Evolutionary conservation across 768 basidiomycete species (phyloP).

Genomic region (Brasilioporus rufonigricans): DNA sequence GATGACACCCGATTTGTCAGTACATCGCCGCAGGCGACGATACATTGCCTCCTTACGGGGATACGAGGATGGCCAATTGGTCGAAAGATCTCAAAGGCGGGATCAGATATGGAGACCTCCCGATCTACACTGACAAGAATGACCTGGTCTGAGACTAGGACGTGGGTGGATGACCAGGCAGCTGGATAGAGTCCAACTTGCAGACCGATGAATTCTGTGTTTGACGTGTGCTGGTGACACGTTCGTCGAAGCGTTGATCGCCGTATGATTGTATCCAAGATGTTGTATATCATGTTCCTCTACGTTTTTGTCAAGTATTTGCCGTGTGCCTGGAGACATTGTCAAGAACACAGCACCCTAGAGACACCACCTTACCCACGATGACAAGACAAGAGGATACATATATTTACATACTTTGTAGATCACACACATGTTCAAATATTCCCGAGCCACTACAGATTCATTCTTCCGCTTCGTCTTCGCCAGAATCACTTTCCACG

Average conservation of each 20-base stretch:
- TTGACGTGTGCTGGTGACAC: slow-evolving; percentile 11
- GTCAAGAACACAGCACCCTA: not conserved
- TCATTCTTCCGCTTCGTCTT: slow-evolving; percentile 9
- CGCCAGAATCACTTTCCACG: slow-evolving; percentile 22
- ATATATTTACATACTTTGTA: not conserved
- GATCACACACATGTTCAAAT: not conserved
- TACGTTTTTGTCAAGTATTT: not conserved
- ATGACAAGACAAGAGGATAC: not conserved
- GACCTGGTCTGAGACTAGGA: slow-evolving; percentile 3
- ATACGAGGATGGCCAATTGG: slow-evolving; percentile 25
- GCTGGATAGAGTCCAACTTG: slow-evolving; percentile 9
- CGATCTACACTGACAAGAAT: slow-evolving; percentile 40
- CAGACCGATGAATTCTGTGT: not conserved
- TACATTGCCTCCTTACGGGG: slow-evolving; percentile 30
- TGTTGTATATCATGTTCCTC: not conserved
- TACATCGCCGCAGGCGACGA: slow-evolving; percentile 42
- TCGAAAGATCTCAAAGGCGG: slow-evolving; percentile 28
- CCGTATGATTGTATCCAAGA: not conserved
- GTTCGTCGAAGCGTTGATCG: slow-evolving; percentile 19
- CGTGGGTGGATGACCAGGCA: not conserved
- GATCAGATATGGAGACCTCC: slow-evolving; percentile 37
- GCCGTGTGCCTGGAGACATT: not conserved
- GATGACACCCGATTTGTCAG: slow-evolving; percentile 18
- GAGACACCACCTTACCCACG: not conserved
- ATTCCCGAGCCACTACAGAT: not conserved